A percentile compares a stretch with the other conserved stretches of the same genome.
Evolutionary conservation across 345 rosid genomes (phyloP).

Genomic region (Eucalyptus pauciflora): DNA sequence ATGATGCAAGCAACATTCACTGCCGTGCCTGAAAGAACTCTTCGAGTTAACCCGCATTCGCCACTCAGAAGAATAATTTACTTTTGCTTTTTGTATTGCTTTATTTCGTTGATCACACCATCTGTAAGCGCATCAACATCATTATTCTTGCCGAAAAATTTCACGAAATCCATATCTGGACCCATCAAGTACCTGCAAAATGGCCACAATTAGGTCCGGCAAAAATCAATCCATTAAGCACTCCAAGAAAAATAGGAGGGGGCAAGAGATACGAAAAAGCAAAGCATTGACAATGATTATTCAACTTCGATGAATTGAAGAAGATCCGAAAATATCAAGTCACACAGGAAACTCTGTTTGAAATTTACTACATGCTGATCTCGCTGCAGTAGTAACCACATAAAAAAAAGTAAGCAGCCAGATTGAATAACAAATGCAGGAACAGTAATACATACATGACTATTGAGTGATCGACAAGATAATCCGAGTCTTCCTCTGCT

Average conservation of each 20-base stretch:
- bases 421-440: neutral
- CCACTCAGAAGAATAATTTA: neutral
- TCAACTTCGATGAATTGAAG: neutral
- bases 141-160: slow-evolving; percentile 91
- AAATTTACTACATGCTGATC: neutral
- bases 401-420: too few species aligned
- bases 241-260: neutral
- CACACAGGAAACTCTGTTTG: neutral
- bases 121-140: slow-evolving; percentile 69
- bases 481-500: slow-evolving; percentile 91
- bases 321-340: neutral
- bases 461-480: slow-evolving; percentile 97
- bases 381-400: neutral
- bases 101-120: slow-evolving; percentile 73
- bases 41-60: neutral
- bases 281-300: neutral
- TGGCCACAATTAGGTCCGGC: neutral
- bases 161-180: slow-evolving; percentile 83
- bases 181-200: slow-evolving; percentile 83
- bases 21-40: neutral
- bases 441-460: slow-evolving; percentile 45
- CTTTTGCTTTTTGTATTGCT: slow-evolving; percentile 35
- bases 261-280: neutral
- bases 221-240: neutral
- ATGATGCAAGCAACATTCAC: neutral